Evolutionary conservation across 2,329 filamentous ascomycete species (phyloP).

Genomic region (Alternaria sp.): DNA sequence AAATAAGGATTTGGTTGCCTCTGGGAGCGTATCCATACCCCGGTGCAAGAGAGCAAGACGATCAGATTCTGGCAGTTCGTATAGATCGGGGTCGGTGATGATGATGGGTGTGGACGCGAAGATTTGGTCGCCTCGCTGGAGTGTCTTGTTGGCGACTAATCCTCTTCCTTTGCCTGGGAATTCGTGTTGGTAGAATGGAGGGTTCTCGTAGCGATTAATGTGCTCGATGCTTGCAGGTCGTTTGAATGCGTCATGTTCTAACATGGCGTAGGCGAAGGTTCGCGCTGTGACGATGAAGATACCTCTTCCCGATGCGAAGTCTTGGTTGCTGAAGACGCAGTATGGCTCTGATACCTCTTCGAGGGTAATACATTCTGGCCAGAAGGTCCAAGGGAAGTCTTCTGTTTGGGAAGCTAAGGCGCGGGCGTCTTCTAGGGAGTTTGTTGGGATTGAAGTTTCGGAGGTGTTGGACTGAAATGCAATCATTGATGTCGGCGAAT

Average conservation of each 20-base stretch:
- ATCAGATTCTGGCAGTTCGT: constrained; percentile 35
- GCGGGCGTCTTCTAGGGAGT: constrained; percentile 36
- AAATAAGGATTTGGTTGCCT: constrained; percentile 30
- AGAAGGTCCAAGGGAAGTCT: constrained; percentile 46
- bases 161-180: constrained; percentile 48
- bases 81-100: constrained; percentile 40
- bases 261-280: constrained; percentile 38
- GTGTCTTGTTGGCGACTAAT: constrained; percentile 47
- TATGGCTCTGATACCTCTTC: constrained; percentile 37
- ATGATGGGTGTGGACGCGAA: constrained; percentile 47
- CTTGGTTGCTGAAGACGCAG: constrained; percentile 44
- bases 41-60: constrained; percentile 40
- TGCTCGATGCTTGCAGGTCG: constrained; percentile 27
- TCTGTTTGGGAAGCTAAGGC: constrained; percentile 26
- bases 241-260: constrained; percentile 43
- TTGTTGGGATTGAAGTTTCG: constrained; percentile 13
- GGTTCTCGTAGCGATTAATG: constrained; percentile 39
- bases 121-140: constrained; percentile 47
- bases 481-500: constrained; percentile 11
- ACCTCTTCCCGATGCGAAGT: constrained; percentile 44
- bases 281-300: constrained; percentile 44
- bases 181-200: constrained; percentile 41
- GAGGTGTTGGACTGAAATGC: constrained; percentile 34
- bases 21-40: constrained; percentile 39
- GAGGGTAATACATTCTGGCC: constrained; percentile 45